A percentile compares a stretch with the other conserved stretches of the same genome.
These are phyloP conservation scores for Somion occarium DNA, from an alignment of 1,284 basidiomycete species.

Conservation along the genomic window DNA sequence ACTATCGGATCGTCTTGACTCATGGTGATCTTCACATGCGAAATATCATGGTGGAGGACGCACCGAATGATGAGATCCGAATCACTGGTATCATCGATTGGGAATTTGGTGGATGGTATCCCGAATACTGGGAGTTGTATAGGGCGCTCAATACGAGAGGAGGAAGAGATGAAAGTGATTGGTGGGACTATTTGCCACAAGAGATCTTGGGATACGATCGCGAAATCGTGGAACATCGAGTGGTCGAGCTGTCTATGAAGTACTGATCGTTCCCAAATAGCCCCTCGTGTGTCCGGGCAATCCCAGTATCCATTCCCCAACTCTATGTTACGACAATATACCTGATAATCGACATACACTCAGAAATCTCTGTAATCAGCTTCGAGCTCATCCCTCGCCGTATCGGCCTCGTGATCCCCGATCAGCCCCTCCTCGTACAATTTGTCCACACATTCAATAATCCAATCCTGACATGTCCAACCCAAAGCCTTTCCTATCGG, in stretches of 20 bases:
- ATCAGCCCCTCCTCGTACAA: no score
- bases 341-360: no score
- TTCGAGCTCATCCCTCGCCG: no score
- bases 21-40: slow-evolving; percentile 26
- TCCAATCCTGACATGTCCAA: no score
- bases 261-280: neutral
- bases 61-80: slow-evolving; percentile 8
- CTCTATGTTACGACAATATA: no score
- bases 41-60: slow-evolving; percentile 24
- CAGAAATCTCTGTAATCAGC: no score
- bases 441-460: no score
- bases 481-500: no score
- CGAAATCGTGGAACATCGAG: slow-evolving; percentile 9
- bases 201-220: slow-evolving; percentile 12
- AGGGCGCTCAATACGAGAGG: slow-evolving; percentile 23
- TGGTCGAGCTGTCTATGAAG: slow-evolving; percentile 5
- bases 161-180: slow-evolving; percentile 19
- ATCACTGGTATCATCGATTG: slow-evolving; percentile 25
- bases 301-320: no score
- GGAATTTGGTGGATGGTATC: slow-evolving; percentile 26
- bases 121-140: slow-evolving; percentile 26
- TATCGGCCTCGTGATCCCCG: no score
- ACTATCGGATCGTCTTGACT: slow-evolving; percentile 24
- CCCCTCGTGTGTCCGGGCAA: no score
- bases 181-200: slow-evolving; percentile 23